Percentiles rank a stretch among this genome's conserved stretches.
Conservation (phyloP, 441 rosid species). For the Gossypium laxum region DNA sequence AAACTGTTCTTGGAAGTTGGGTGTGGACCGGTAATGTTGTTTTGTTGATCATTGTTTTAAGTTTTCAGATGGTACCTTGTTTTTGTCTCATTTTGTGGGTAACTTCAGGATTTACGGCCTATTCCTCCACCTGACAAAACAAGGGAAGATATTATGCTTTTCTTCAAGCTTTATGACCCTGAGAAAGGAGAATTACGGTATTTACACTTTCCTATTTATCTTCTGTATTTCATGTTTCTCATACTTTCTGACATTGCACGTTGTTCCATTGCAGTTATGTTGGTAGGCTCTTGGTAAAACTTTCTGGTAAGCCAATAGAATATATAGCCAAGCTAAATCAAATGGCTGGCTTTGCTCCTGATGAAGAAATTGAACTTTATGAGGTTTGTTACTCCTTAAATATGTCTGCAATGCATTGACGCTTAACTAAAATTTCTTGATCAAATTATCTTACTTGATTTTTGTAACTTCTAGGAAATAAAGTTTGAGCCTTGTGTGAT, state of each 20-base stretch:
- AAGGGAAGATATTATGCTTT: conserved; percentile 72
- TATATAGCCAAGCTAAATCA: conserved; percentile 59
- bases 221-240: neutral
- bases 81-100: conserved; percentile 3
- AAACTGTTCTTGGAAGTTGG: conserved; percentile 87
- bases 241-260: conserved; percentile 1
- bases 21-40: conserved; percentile 52
- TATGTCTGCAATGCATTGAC: neutral
- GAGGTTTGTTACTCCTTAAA: conserved; percentile 48
- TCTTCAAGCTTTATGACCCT: conserved; percentile 83
- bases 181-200: conserved; percentile 78
- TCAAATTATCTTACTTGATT: conserved; percentile 11
- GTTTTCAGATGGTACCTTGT: neutral
- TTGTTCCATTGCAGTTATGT: conserved; percentile 47
- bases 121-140: conserved; percentile 63
- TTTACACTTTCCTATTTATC: neutral
- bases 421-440: conserved; percentile 11
- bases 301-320: conserved; percentile 66
- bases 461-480: conserved; percentile 54
- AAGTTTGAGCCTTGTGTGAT: conserved; percentile 84
- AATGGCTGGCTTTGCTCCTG: conserved; percentile 83
- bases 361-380: conserved; percentile 76
- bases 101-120: conserved; percentile 58
- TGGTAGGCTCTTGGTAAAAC: conserved; percentile 78
- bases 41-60: neutral